Percentiles rank a stretch among this genome's conserved stretches.
These are phyloP conservation scores for Pterocarpus santalinus DNA, from an alignment of 306 rosid genomes.

Conservation along the genomic window DNA sequence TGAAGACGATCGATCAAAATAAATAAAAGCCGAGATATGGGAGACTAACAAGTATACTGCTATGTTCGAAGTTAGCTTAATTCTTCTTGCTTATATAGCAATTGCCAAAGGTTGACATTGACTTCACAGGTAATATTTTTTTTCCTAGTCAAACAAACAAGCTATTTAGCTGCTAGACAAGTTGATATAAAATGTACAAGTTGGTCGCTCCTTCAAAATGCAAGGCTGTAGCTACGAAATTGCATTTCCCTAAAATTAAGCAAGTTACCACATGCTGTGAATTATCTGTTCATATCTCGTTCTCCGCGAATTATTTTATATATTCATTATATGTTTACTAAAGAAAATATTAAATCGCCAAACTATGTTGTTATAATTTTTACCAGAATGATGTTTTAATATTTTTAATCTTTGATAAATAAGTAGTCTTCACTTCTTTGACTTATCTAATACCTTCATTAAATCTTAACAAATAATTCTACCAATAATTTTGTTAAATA, in stretches of 20 bases:
- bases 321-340: too few relatives aligned
- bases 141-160: background rate
- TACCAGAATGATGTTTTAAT: too few relatives aligned
- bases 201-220: conserved; percentile 21
- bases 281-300: background rate
- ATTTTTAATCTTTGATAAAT: too few relatives aligned
- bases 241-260: too few relatives aligned
- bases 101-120: conserved; percentile 27
- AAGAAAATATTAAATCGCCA: too few relatives aligned
- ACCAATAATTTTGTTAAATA: too few relatives aligned
- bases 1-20: background rate
- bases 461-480: too few relatives aligned
- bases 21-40: too few relatives aligned
- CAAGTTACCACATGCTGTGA: conserved; percentile 14
- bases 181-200: background rate
- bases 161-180: background rate
- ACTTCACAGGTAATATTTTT: background rate
- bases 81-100: conserved; percentile 10
- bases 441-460: too few relatives aligned
- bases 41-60: background rate
- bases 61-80: background rate
- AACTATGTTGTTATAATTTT: too few relatives aligned
- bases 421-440: too few relatives aligned
- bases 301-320: too few relatives aligned
- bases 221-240: background rate